Evolutionary conservation across 2,329 filamentous ascomycete genomes (phyloP).

Genomic region (Pseudogymnoascus sp.): DNA sequence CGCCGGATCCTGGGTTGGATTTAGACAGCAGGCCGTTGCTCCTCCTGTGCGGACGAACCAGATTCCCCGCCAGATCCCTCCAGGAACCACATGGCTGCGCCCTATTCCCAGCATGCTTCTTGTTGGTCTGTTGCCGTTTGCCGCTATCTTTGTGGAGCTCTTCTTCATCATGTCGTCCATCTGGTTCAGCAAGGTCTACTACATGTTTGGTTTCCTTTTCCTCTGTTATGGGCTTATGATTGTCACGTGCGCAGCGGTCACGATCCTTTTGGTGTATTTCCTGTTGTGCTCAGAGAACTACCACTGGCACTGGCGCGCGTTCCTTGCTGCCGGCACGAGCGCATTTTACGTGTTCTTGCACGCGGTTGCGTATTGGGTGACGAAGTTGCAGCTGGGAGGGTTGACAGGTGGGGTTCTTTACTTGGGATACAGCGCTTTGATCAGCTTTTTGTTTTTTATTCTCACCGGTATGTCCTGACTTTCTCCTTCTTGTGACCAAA

Average conservation of each 20-base stretch:
- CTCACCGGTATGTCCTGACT: conserved; percentile 66
- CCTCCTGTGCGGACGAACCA: conserved; percentile 91
- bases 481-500: conserved; percentile 9
- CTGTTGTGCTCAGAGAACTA: conserved; percentile 94
- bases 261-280: conserved; percentile 93
- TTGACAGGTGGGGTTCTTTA: conserved; percentile 85
- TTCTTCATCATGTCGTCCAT: conserved; percentile 99
- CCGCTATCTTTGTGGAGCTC: conserved; percentile 94
- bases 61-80: conserved; percentile 93
- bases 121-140: conserved; percentile 88
- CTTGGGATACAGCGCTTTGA: conserved; percentile 81
- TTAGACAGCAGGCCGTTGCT: conserved; percentile 65
- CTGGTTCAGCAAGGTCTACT: conserved; percentile 98
- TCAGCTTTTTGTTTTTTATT: conserved; percentile 88
- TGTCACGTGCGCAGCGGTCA: conserved; percentile 85
- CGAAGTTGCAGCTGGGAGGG: conserved; percentile 77
- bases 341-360: conserved; percentile 89
- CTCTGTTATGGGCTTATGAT: conserved; percentile 97
- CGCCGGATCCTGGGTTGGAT: conserved; percentile 86
- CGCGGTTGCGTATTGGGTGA: conserved; percentile 83
- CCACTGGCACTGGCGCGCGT: conserved; percentile 97
- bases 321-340: conserved; percentile 83
- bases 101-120: conserved; percentile 85
- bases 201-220: conserved; percentile 99
- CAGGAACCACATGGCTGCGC: conserved; percentile 71